These are phyloP conservation scores for Metschnikowia hibisci DNA, from an alignment of 805 yeast genomes.

Conservation along the genomic window DNA sequence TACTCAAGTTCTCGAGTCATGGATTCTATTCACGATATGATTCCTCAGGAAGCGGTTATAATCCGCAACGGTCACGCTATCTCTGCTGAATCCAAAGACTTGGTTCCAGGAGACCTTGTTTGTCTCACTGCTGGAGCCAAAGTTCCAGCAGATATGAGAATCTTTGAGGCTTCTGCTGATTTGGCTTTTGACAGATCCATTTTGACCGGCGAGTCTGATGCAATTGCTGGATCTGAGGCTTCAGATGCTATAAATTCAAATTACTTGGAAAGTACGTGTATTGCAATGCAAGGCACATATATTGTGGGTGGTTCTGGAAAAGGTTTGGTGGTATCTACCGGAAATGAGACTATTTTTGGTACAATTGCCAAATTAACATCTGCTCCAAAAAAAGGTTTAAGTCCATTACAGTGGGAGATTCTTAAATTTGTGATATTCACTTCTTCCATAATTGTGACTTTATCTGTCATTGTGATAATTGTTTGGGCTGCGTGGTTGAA, in stretches of 20 bases:
- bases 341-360: conserved; percentile 45
- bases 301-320: conserved; percentile 42
- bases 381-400: conserved; percentile 33
- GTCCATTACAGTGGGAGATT: conserved; percentile 43
- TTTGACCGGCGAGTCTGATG: conserved; percentile 48
- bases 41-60: conserved; percentile 37
- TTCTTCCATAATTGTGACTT: conserved; percentile 18
- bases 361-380: conserved; percentile 41
- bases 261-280: conserved; percentile 40
- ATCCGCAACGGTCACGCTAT: conserved; percentile 30
- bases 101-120: conserved; percentile 46
- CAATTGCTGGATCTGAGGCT: conserved; percentile 28
- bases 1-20: conserved; percentile 45
- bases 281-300: conserved; percentile 46
- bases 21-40: conserved; percentile 43
- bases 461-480: conserved; percentile 30
- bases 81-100: conserved; percentile 28
- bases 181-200: conserved; percentile 45
- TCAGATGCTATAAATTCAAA: conserved; percentile 30
- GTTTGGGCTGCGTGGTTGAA: conserved; percentile 45
- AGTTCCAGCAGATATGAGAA: conserved; percentile 47
- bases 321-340: conserved; percentile 43
- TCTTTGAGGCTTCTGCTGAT: conserved; percentile 32
- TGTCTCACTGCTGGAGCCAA: conserved; percentile 36
- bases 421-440: conserved; percentile 31